Conservation (phyloP, 495 filamentous ascomycete genomes). For the Penicillium antarcticum region DNA sequence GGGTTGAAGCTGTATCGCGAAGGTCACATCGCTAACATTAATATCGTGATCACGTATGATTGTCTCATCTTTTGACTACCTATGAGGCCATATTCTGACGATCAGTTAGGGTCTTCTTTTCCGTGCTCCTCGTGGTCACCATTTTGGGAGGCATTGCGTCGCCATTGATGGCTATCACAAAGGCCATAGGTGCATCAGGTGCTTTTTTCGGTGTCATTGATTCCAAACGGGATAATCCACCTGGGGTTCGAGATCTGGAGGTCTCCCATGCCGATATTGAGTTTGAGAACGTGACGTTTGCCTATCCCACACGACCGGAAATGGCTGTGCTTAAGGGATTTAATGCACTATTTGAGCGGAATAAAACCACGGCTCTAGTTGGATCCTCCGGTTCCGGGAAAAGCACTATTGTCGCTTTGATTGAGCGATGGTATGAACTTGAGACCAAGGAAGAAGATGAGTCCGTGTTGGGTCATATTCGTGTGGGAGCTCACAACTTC, state of each 20-base stretch:
- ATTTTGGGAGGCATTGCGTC: constrained; percentile 28
- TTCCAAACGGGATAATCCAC: constrained; percentile 31
- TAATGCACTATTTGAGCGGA: constrained; percentile 34
- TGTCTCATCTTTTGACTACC: constrained; percentile 7
- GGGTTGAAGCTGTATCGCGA: constrained; percentile 40
- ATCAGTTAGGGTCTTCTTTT: constrained; percentile 47
- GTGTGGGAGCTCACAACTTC: constrained; percentile 46
- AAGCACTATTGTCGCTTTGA: constrained; percentile 61
- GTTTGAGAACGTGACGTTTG: constrained; percentile 57
- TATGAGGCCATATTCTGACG: not conserved
- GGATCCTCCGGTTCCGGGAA: constrained; percentile 61
- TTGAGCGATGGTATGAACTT: constrained; percentile 63
- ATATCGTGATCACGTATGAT: constrained; percentile 48
- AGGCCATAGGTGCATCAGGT: constrained; percentile 43
- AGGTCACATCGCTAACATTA: constrained; percentile 35
- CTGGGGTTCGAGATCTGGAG: constrained; percentile 24
- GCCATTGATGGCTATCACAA: constrained; percentile 45
- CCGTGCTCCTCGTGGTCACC: constrained; percentile 31
- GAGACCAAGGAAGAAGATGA: too few relatives aligned
- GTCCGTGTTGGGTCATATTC: constrained; percentile 54
- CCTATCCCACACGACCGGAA: constrained; percentile 51
- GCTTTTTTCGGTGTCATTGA: constrained; percentile 49
- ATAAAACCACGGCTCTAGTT: constrained; percentile 55
- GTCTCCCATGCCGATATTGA: constrained; percentile 47
- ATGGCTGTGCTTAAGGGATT: constrained; percentile 38